Base-by-base conservation (phyloP, 495 filamentous ascomycete species). In the Daldinia childiae region DNA sequence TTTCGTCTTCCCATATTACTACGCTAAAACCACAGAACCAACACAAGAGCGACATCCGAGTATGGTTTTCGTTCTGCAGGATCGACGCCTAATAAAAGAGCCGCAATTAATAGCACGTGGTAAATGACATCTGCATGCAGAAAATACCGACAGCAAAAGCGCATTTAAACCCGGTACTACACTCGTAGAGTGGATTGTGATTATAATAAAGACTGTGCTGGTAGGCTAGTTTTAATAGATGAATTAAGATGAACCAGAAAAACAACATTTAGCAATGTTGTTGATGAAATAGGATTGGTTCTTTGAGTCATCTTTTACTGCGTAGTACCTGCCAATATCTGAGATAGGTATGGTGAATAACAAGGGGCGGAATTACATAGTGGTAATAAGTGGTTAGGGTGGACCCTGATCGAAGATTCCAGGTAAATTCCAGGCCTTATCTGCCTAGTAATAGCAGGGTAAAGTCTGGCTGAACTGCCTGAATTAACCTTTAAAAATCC, bases 31-130 rank as follows among this genome's bases (percentile, higher is more conserved):
- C 29, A 32, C 2, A 32, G 29, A 32, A 29, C 27, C 27, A 29
- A 29, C 27, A 29, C 27, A 29, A 32, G 29, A 9, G 9, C 29
- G 29, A 32, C 2, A 32, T 32, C 6, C 62, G n/a, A n/a, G n/a
- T n/a, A n/a, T n/a, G n/a, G n/a, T n/a, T n/a, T n/a, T n/a, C n/a
- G n/a, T n/a, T n/a, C n/a, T n/a, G n/a, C n/a, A n/a, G n/a, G n/a
- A n/a, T n/a, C n/a, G n/a, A n/a, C n/a, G n/a, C n/a, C n/a, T n/a
- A n/a, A n/a, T 19, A 36, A 21, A 30, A 57, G 36, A 60, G 57
- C 62, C 58, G 45, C 62, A 48, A 48, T 71, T 57, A 38, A n/a
- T 26, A 21, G 62, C 69, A 72, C 64, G 69, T 72, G 69, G 45
- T 68, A n/a, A 14, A 64, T 50, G 32, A 32, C 41, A 55, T 58